Evolutionary conservation across 345 rosid genomes (phyloP).

Genomic region (Xanthoceras sorbifolium): DNA sequence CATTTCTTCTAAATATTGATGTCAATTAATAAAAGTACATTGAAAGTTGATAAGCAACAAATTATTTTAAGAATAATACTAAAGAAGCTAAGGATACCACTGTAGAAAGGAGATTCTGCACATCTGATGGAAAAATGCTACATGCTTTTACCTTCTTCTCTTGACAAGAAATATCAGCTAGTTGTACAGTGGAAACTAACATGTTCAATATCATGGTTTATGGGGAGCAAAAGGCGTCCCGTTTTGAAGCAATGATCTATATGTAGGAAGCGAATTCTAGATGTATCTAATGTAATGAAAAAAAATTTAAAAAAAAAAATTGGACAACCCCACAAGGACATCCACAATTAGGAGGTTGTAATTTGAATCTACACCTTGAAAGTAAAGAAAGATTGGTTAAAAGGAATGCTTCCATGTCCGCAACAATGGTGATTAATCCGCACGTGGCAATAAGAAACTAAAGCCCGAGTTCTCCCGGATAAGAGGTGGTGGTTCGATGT

Average conservation of each 20-base stretch:
- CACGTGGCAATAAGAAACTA: conserved; percentile 79
- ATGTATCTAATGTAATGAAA: conserved; percentile 19
- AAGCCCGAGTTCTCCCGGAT: conserved; percentile 87
- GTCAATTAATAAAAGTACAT: neutral
- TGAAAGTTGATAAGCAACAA: neutral
- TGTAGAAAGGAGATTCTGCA: neutral
- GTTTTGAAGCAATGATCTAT: conserved; percentile 34
- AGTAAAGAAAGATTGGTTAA: neutral
- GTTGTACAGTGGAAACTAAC: conserved; percentile 31
- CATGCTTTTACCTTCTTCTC: conserved; percentile 11
- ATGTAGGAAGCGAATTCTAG: neutral
- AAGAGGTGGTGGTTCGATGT: conserved; percentile 89
- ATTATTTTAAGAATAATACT: neutral
- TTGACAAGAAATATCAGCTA: conserved; percentile 20
- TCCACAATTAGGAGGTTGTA: conserved; percentile 22
- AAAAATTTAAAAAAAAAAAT: neutral
- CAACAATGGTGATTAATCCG: conserved; percentile 42
- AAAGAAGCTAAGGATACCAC: neutral
- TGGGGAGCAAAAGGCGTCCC: conserved; percentile 31
- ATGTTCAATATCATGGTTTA: conserved; percentile 16
- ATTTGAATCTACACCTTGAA: conserved; percentile 26
- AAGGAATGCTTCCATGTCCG: neutral
- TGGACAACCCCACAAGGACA: conserved; percentile 16
- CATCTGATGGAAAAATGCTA: conserved; percentile 4
- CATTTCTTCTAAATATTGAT: neutral